A percentile compares a stretch with the other conserved stretches of the same genome.
phyloP scores from a whole-genome alignment of 2,329 filamentous ascomycete genomes.

The Microdochium nivale region DNA sequence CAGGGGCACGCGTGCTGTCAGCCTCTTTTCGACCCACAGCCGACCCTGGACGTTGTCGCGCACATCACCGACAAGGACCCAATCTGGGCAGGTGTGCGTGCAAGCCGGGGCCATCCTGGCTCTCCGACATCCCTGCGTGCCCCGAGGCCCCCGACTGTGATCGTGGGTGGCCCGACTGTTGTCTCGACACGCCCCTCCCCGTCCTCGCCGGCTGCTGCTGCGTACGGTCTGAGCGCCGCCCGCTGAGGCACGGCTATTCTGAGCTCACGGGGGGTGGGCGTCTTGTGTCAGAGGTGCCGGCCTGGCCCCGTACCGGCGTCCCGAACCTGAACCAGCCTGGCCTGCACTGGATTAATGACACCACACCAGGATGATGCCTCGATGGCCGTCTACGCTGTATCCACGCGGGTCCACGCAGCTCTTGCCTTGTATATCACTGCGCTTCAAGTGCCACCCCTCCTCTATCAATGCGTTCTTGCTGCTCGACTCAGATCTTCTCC shows the following conservation, averaged over 20 bases:
- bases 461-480: slow-evolving; percentile 26
- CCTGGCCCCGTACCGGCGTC: slow-evolving; percentile 41
- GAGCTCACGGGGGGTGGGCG: slow-evolving; percentile 15
- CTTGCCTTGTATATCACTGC: slow-evolving; percentile 39
- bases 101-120: neutral
- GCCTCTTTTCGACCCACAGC: neutral
- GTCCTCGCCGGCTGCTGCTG: slow-evolving; percentile 12
- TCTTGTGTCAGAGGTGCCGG: slow-evolving; percentile 39
- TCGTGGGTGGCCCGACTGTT: neutral
- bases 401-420: neutral
- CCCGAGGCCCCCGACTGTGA: neutral
- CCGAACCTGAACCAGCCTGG: slow-evolving; percentile 36
- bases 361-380: slow-evolving; percentile 28
- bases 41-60: neutral
- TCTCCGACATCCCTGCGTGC: neutral
- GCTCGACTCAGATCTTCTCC: slow-evolving; percentile 16
- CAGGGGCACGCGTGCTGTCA: neutral
- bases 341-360: slow-evolving; percentile 29
- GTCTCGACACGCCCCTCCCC: slow-evolving; percentile 10
- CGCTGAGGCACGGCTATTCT: slow-evolving; percentile 15
- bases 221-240: slow-evolving; percentile 10
- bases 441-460: slow-evolving; percentile 40
- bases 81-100: neutral
- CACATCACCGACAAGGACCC: neutral
- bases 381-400: no score